These are phyloP conservation scores for Stellera chamaejasme DNA, from an alignment of 345 rosid genomes.

Conservation along the genomic window DNA sequence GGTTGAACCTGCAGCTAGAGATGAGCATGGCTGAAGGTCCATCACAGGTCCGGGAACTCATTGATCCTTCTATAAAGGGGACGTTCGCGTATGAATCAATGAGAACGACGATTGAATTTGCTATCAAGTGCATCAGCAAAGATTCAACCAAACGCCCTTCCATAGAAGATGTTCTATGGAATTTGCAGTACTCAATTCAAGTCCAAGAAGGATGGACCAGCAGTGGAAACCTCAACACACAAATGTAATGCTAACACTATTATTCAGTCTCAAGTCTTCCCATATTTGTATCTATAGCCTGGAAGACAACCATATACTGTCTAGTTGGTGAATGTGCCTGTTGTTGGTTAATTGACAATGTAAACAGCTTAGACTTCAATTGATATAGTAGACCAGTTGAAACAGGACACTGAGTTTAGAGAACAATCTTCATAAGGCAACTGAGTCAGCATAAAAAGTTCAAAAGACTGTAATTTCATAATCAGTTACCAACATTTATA, in stretches of 20 bases:
- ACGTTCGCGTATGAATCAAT: slow-evolving; percentile 74
- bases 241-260: slow-evolving; percentile 5
- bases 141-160: slow-evolving; percentile 64
- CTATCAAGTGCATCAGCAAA: slow-evolving; percentile 60
- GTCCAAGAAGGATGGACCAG: slow-evolving; percentile 89
- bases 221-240: slow-evolving; percentile 60
- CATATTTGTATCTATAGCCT: no score
- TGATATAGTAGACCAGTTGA: no score
- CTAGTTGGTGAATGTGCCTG: no score
- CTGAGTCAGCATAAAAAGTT: slow-evolving; percentile 11
- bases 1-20: slow-evolving; percentile 36
- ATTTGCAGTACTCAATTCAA: slow-evolving; percentile 83
- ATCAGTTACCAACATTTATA: slow-evolving; percentile 14
- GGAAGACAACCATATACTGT: no score
- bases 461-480: slow-evolving; percentile 11
- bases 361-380: no score
- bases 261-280: background rate
- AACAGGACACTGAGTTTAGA: slow-evolving; percentile 7
- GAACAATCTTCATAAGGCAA: slow-evolving; percentile 11
- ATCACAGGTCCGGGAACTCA: slow-evolving; percentile 31
- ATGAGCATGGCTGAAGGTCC: slow-evolving; percentile 50
- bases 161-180: slow-evolving; percentile 89
- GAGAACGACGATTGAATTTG: slow-evolving; percentile 60
- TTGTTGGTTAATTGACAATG: no score
- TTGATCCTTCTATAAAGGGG: slow-evolving; percentile 58